phyloP scores from a whole-genome alignment of 75 land plant genomes.

The Sequoia sempervirens region DNA sequence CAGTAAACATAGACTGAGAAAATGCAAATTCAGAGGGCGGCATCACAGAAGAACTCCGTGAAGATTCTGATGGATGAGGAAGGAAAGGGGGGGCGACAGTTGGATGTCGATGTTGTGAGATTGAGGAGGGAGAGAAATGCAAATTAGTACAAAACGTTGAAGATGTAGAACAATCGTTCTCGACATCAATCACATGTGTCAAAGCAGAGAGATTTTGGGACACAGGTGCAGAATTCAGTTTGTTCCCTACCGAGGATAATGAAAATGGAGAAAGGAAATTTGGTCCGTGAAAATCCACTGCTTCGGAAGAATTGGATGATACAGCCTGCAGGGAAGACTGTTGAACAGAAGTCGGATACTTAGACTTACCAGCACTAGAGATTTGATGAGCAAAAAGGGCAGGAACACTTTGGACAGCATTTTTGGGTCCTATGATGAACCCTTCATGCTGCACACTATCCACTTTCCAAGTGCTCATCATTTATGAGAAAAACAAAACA shows the following conservation, averaged over 20 bases:
- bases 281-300: background rate
- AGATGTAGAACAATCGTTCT: background rate
- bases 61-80: conserved; percentile 6
- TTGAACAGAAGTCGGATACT: background rate
- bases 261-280: background rate
- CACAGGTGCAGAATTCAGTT: background rate
- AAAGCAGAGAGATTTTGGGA: background rate
- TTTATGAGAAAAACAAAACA: background rate
- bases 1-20: conserved; percentile 7
- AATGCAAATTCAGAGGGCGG: background rate
- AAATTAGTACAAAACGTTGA: conserved; percentile 4
- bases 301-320: conserved; percentile 4
- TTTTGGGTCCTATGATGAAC: background rate
- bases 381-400: background rate
- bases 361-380: background rate
- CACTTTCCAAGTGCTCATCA: conserved; percentile 1
- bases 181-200: background rate
- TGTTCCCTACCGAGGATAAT: background rate
- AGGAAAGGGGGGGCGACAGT: background rate
- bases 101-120: conserved; percentile 1
- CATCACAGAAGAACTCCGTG: conserved; percentile 2
- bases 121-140: conserved; percentile 5
- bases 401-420: background rate
- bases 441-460: background rate
- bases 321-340: background rate